These are phyloP conservation scores for Serendipita sp. DNA, from an alignment of 768 basidiomycete genomes.

Conservation along the genomic window DNA sequence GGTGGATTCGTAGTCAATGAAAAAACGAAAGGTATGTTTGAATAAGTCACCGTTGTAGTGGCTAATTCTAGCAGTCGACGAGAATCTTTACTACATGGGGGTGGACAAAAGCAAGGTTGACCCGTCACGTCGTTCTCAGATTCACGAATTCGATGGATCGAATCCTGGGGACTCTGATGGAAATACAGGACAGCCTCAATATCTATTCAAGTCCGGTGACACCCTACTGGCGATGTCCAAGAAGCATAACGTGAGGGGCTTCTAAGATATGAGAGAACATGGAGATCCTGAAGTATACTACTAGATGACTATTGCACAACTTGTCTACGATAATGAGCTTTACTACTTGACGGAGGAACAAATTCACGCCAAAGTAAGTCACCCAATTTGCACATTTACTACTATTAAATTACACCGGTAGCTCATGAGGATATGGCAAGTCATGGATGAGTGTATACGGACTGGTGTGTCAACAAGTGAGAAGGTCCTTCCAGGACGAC, in stretches of 20 bases:
- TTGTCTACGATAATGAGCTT: conserved; percentile 83
- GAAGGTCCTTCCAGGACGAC: conserved; percentile 68
- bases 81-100: conserved; percentile 89
- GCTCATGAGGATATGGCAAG: conserved; percentile 69
- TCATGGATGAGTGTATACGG: conserved; percentile 86
- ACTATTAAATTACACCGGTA: conserved; percentile 9
- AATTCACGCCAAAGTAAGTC: conserved; percentile 49
- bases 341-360: conserved; percentile 60
- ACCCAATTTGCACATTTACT: neutral
- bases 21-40: conserved; percentile 58
- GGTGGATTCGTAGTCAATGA: conserved; percentile 94
- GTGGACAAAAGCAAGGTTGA: conserved; percentile 72
- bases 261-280: neutral
- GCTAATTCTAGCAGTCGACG: conserved; percentile 41
- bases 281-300: neutral
- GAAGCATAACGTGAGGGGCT: conserved; percentile 57
- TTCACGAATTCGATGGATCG: conserved; percentile 29
- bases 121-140: conserved; percentile 59
- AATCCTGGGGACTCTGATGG: neutral
- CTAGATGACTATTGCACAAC: conserved; percentile 85
- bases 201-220: conserved; percentile 66
- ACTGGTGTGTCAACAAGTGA: conserved; percentile 70
- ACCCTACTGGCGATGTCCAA: conserved; percentile 57
- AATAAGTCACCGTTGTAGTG: neutral
- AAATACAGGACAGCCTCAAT: conserved; percentile 45